Conservation (phyloP, 306 rosid genomes). For the Quercus berberidifolia region DNA sequence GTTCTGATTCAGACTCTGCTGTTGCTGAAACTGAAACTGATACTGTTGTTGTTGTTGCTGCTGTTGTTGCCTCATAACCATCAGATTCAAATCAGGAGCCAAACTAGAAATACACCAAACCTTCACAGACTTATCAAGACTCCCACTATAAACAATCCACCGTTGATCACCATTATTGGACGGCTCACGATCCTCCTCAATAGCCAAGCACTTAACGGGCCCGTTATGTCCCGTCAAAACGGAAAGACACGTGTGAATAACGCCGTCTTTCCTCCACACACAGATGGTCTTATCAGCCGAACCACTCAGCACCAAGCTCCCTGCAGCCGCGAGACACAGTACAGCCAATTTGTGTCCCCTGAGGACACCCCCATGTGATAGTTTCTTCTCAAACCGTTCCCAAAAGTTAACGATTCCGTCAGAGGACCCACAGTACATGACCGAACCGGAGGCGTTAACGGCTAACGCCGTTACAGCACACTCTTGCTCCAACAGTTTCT, state of each 20-base stretch:
- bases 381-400: constrained; percentile 47
- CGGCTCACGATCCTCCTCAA: constrained; percentile 44
- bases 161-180: constrained; percentile 20
- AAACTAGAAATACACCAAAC: constrained; percentile 75
- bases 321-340: constrained; percentile 63
- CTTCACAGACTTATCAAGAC: constrained; percentile 89
- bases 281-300: constrained; percentile 84
- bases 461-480: constrained; percentile 81
- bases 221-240: constrained; percentile 78
- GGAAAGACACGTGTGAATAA: constrained; percentile 65
- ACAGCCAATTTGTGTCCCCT: constrained; percentile 81
- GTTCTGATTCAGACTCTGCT: too few relatives aligned
- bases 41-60: background rate
- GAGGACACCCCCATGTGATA: constrained; percentile 65
- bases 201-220: constrained; percentile 86
- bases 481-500: constrained; percentile 71
- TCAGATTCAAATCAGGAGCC: constrained; percentile 19
- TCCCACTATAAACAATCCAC: constrained; percentile 84
- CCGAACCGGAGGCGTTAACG: constrained; percentile 35
- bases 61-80: constrained; percentile 18
- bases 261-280: constrained; percentile 72
- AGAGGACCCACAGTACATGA: constrained; percentile 73
- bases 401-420: constrained; percentile 83
- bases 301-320: constrained; percentile 64
- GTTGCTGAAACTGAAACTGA: too few relatives aligned